phyloP scores from a whole-genome alignment of 2,329 filamentous ascomycete genomes.

The Trichothecium roseum region DNA sequence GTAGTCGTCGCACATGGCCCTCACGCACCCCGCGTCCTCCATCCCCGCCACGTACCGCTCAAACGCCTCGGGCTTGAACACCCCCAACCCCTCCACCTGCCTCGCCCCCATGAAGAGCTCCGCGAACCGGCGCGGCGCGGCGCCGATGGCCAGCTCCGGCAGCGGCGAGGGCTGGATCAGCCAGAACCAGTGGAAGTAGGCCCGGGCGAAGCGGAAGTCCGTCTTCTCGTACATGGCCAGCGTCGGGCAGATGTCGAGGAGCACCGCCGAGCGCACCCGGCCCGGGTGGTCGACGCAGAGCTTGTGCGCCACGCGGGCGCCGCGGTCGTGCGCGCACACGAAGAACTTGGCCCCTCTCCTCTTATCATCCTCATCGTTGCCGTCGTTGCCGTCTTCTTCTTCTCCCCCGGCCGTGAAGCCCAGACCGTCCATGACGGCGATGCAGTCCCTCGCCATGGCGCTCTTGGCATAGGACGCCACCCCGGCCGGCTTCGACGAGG shows the following conservation, averaged over 20 bases:
- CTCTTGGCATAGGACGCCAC: slow-evolving; percentile 32
- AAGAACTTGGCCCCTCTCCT: slow-evolving; percentile 30
- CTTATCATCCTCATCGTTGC: no score
- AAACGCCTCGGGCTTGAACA: slow-evolving; percentile 23
- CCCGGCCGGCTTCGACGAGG: slow-evolving; percentile 32
- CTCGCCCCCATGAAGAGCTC: slow-evolving; percentile 30
- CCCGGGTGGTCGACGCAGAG: slow-evolving; percentile 35
- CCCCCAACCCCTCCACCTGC: slow-evolving; percentile 20
- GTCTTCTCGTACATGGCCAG: slow-evolving; percentile 39
- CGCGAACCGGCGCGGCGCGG: slow-evolving; percentile 25
- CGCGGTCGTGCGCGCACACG: slow-evolving; percentile 46
- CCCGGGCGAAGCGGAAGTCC: slow-evolving; percentile 29
- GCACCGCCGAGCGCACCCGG: slow-evolving; percentile 28
- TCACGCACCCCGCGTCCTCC: slow-evolving; percentile 28
- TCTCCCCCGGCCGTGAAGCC: slow-evolving; percentile 18
- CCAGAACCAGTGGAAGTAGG: slow-evolving; percentile 51
- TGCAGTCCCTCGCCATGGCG: slow-evolving; percentile 36
- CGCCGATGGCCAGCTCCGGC: slow-evolving; percentile 35
- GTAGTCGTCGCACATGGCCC: slow-evolving; percentile 46
- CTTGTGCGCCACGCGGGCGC: slow-evolving; percentile 43
- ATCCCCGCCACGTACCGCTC: slow-evolving; percentile 31
- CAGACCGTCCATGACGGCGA: slow-evolving; percentile 32
- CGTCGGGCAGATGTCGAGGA: slow-evolving; percentile 45
- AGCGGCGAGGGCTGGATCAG: slow-evolving; percentile 41
- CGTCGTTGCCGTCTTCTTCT: no score